phyloP scores from a whole-genome alignment of 177 flowering plant genomes.

The Vitis hybrid region DNA sequence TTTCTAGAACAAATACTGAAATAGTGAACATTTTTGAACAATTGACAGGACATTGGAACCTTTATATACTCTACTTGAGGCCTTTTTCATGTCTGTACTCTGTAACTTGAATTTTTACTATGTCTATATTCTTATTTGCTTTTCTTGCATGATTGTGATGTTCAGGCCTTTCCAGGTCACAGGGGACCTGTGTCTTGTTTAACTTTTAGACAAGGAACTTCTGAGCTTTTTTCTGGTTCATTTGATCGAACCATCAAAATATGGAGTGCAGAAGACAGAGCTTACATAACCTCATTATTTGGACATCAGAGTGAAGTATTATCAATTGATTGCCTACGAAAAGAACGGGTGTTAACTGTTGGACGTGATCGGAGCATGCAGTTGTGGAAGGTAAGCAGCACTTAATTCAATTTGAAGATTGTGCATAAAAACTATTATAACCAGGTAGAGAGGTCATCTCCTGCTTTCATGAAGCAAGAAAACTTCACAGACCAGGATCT shows the following conservation, averaged over 20 bases:
- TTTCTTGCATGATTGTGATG: constrained; percentile 3
- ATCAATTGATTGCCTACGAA: constrained; percentile 72
- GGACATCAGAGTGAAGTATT: constrained; percentile 93
- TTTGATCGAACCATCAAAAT: constrained; percentile 83
- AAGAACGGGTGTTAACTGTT: constrained; percentile 77
- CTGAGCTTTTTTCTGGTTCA: constrained; percentile 89
- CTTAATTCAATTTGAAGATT: background rate
- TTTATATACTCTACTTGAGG: no score
- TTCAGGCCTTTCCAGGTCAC: constrained; percentile 96
- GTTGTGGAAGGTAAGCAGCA: constrained; percentile 65
- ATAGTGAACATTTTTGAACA: no score
- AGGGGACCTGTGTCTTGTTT: constrained; percentile 86
- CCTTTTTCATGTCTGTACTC: no score
- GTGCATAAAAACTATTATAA: no score
- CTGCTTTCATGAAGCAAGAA: no score
- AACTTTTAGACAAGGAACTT: constrained; percentile 79
- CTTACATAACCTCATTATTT: constrained; percentile 73
- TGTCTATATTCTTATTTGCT: background rate
- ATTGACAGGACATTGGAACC: no score
- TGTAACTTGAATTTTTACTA: background rate
- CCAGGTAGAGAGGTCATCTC: no score
- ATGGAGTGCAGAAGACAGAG: constrained; percentile 92
- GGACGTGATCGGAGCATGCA: constrained; percentile 97
- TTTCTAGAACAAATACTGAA: no score
- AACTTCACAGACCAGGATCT: no score